Conservation (phyloP, 352 stramenopile species). For the Blastocystis sp. region DNA sequence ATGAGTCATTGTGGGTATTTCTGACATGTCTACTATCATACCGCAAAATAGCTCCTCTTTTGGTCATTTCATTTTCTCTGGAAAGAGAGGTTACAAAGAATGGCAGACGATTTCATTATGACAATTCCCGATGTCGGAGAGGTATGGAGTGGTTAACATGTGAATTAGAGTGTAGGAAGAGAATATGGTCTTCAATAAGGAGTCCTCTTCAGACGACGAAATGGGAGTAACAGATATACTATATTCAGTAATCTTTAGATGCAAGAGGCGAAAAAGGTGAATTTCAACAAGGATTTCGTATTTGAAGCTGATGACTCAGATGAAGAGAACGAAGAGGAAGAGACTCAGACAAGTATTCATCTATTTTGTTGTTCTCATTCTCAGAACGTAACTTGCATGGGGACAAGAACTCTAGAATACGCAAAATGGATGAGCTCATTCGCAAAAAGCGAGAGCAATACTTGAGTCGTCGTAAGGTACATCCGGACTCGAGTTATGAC, state of each 20-base stretch:
- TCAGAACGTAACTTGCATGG: not conserved
- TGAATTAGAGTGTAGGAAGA: not conserved
- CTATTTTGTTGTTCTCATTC: not conserved
- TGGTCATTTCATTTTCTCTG: not conserved
- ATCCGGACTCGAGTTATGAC: constrained; percentile 16
- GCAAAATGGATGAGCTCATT: constrained; percentile 70
- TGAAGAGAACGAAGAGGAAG: constrained; percentile 20
- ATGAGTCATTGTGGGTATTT: not conserved
- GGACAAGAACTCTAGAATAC: constrained; percentile 76
- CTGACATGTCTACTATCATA: not conserved
- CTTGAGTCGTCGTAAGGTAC: constrained; percentile 72
- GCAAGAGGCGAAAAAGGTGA: constrained; percentile 64
- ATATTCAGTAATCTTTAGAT: constrained; percentile 56
- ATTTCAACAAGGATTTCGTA: constrained; percentile 76
- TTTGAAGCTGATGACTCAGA: constrained; percentile 65
- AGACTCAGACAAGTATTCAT: not conserved
- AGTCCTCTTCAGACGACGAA: constrained; percentile 66
- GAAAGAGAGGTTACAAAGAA: not conserved
- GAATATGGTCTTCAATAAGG: constrained; percentile 60
- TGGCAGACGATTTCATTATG: constrained; percentile 61
- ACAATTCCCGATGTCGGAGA: constrained; percentile 47
- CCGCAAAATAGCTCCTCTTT: not conserved
- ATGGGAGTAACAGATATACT: constrained; percentile 64
- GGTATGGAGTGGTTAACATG: not conserved
- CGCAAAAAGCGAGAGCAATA: constrained; percentile 75